Base-by-base conservation (phyloP, 2,329 filamentous ascomycete genomes). In the Phaeosphaeriaceae sp. region DNA sequence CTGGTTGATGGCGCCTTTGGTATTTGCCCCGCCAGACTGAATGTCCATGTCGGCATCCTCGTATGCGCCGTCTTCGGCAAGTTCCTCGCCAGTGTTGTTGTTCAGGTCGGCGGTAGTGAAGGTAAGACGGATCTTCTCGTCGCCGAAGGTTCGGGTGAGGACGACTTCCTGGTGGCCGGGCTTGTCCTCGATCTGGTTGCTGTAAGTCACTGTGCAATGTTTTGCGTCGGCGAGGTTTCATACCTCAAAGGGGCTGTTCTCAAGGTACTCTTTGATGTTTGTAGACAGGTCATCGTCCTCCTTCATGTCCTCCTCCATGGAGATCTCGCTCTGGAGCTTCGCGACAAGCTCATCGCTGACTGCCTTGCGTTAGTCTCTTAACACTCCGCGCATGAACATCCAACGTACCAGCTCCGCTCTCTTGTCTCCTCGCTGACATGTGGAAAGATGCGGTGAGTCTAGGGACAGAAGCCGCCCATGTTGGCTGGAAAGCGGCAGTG, bases 41-140 rank as follows among this genome's bases (percentile, higher is more conserved):
- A 81, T 75, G 49, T 83, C 74, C 60, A 74, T 70, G 55, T 76
- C 68, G 45, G 74, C 63, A 31, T 76, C 74, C 40, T 78, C 74
- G 41, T 73, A 75, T 62, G 78, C 74, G 55, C 88, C 86, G 54
- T 80, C 82, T 57, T 89, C 78, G 48, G 83, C 83, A 17, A 89
- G 84, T 50, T 83, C 77, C 24, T 70, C 65, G 46, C 67, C 57
- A 36, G 70, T 59, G 63, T 72, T 66, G 72, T 72, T 79, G 81
- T 91, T 87, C 62, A 96, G 86, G 77, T 96, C 92, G 68, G 90
- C 88, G 72, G 96, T 91, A 67, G 90, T 92, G 82, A 96, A 96
- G 65, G 88, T 88, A 65, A 96, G 86, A 62, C 89, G 89, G 81
- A 94, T 91, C 92, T 89, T 92, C 84, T 99, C 95, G 63, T 96